Percentiles rank a stretch among this genome's conserved stretches.
Conservation (phyloP, 768 basidiomycete genomes). For the Thelephora ganbajun region DNA sequence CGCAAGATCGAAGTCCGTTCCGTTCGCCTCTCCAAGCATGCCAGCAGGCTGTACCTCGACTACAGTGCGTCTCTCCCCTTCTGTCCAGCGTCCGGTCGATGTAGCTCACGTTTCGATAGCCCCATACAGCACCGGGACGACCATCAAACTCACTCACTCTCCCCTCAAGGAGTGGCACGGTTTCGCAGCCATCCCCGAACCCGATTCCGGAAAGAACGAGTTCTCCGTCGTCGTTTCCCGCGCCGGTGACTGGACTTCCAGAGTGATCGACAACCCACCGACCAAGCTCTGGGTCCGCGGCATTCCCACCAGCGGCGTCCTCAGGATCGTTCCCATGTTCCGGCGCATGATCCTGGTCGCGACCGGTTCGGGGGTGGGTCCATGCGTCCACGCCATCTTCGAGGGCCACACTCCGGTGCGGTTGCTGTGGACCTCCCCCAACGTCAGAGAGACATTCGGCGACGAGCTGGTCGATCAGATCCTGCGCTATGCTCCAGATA, state of each 20-base stretch:
- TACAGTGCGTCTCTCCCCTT: conserved; percentile 26
- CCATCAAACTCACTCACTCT: no score
- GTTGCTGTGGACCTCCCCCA: no score
- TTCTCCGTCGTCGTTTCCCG: conserved; percentile 23
- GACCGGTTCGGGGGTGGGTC: conserved; percentile 45
- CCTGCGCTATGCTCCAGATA: conserved; percentile 35
- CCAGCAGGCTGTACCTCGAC: conserved; percentile 43
- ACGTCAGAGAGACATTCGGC: conserved; percentile 47
- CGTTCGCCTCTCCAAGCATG: conserved; percentile 40
- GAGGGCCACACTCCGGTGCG: conserved; percentile 36
- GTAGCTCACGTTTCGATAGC: conserved; percentile 10
- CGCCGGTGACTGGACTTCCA: no score
- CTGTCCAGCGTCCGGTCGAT: neutral
- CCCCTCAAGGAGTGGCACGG: no score
- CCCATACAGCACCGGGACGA: no score
- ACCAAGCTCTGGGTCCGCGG: no score
- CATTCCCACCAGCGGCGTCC: conserved; percentile 38
- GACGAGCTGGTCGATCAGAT: conserved; percentile 45
- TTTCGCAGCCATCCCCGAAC: no score
- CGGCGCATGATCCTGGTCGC: conserved; percentile 42
- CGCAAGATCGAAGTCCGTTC: no score
- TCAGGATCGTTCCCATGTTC: conserved; percentile 41
- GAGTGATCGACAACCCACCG: no score
- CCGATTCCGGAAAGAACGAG: conserved; percentile 20
- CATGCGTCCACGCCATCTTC: conserved; percentile 42